Evolutionary conservation across 495 filamentous ascomycete species (phyloP).

Genomic region (Glonium stellatum): DNA sequence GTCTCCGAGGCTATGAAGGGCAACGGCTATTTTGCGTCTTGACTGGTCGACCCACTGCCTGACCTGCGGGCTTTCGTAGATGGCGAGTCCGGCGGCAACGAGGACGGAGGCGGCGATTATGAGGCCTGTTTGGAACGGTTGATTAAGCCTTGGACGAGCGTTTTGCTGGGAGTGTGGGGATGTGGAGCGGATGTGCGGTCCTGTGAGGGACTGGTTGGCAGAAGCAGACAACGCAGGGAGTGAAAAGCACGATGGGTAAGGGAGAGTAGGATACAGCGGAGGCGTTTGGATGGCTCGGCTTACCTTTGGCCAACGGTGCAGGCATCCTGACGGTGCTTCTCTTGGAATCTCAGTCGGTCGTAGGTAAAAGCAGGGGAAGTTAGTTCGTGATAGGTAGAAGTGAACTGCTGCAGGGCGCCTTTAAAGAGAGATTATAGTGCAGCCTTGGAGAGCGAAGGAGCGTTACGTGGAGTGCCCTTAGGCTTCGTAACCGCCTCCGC

Average conservation of each 20-base stretch:
- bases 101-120: conserved; percentile 70
- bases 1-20: conserved; percentile 70
- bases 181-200: conserved; percentile 4
- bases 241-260: background rate
- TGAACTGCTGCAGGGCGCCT: background rate
- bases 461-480: background rate
- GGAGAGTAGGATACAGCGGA: background rate
- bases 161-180: conserved; percentile 6
- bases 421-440: background rate
- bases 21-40: conserved; percentile 70
- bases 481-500: conserved; percentile 13
- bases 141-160: conserved; percentile 7
- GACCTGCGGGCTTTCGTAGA: conserved; percentile 79
- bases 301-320: conserved; percentile 30
- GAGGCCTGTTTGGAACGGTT: conserved; percentile 47
- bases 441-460: background rate
- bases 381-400: background rate
- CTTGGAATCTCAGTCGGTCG: background rate
- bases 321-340: conserved; percentile 14
- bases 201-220: conserved; percentile 7
- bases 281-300: conserved; percentile 9
- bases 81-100: conserved; percentile 72
- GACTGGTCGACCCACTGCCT: conserved; percentile 68
- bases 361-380: background rate
- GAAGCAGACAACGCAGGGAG: conserved; percentile 8